Evolutionary conservation across 495 filamentous ascomycete species (phyloP).

Genomic region (Penicillium bialowiezense): DNA sequence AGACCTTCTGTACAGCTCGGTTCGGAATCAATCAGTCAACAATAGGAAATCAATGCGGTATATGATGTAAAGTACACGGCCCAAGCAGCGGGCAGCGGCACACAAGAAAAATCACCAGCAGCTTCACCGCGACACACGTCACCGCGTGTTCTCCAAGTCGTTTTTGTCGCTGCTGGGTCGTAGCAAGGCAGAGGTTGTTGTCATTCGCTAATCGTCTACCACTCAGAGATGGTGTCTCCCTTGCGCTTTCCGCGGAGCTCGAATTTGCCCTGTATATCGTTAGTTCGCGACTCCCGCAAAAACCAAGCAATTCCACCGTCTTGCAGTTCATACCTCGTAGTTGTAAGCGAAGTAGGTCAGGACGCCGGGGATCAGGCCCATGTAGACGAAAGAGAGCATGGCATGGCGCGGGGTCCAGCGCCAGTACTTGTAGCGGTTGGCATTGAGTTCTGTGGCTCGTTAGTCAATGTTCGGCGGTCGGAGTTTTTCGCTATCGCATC

Average conservation of each 20-base stretch:
- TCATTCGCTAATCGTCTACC: constrained; percentile 35
- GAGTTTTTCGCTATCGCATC: neutral
- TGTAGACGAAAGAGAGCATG: constrained; percentile 71
- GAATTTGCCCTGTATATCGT: constrained; percentile 69
- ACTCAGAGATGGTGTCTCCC: constrained; percentile 78
- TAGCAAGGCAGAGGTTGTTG: neutral
- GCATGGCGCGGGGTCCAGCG: constrained; percentile 84
- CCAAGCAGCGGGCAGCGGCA: constrained; percentile 14
- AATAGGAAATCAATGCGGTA: constrained; percentile 33
- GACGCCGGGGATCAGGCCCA: constrained; percentile 63
- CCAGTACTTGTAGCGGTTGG: constrained; percentile 93
- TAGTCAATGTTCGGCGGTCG: constrained; percentile 12
- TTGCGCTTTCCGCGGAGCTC: constrained; percentile 82
- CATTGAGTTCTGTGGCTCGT: constrained; percentile 64
- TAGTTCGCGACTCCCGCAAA: constrained; percentile 8
- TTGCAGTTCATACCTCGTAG: constrained; percentile 87
- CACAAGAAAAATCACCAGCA: constrained; percentile 12
- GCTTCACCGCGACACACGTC: neutral
- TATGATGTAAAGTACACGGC: constrained; percentile 39
- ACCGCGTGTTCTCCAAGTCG: neutral
- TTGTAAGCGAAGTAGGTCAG: constrained; percentile 68
- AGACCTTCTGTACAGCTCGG: no score
- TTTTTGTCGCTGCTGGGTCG: neutral
- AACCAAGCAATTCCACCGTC: constrained; percentile 28
- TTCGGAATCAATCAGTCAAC: constrained; percentile 3